Conservation (phyloP, 805 yeast species). For the Clavispora santaluciae region DNA sequence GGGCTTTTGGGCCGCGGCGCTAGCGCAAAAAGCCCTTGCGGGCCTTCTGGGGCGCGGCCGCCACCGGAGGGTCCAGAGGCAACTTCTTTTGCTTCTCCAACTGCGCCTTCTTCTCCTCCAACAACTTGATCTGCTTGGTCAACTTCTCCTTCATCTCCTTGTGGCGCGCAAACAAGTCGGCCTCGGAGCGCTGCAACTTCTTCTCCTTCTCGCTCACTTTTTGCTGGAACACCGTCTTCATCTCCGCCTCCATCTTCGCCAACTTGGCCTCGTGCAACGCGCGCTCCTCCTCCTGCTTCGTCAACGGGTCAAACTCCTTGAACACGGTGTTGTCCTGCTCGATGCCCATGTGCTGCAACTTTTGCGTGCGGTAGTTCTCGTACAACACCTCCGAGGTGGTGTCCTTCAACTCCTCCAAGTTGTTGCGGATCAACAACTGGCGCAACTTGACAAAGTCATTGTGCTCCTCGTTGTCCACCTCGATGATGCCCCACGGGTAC, state of each 20-base stretch:
- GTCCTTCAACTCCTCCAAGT: conserved; percentile 91
- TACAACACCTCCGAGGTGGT: conserved; percentile 69
- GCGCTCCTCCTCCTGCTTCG: conserved; percentile 91
- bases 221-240: conserved; percentile 94
- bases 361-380: conserved; percentile 85
- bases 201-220: conserved; percentile 96
- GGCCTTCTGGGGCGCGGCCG: conserved; percentile 43
- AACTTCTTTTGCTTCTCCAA: conserved; percentile 58
- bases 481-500: conserved; percentile 97
- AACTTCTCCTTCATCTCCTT: conserved; percentile 96
- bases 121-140: conserved; percentile 77
- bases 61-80: conserved; percentile 47
- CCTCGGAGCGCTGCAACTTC: conserved; percentile 93
- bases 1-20: too few species aligned
- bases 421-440: conserved; percentile 82
- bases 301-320: conserved; percentile 87
- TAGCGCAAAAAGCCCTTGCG: conserved; percentile 80
- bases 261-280: conserved; percentile 89
- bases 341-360: conserved; percentile 76
- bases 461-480: conserved; percentile 91
- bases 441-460: conserved; percentile 88
- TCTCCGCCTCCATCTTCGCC: conserved; percentile 90
- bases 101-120: conserved; percentile 86
- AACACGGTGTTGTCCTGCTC: conserved; percentile 92
- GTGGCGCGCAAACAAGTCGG: conserved; percentile 91